Evolutionary conservation across 2,329 filamentous ascomycete species (phyloP).

Genomic region (Penicillium digitatum): DNA sequence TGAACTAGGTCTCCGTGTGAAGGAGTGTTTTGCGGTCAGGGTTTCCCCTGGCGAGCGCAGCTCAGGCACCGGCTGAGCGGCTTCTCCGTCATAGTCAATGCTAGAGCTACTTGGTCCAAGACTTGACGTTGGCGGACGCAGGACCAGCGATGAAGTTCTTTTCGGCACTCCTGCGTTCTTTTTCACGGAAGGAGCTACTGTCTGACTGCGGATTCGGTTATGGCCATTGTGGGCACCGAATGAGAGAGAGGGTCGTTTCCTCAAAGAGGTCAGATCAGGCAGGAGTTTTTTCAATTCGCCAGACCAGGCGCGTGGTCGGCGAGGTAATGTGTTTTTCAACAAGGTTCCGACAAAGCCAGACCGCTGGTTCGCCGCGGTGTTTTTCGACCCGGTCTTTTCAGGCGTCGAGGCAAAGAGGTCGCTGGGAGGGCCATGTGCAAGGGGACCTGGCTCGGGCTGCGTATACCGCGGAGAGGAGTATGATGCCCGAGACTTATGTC

Average conservation of each 20-base stretch:
- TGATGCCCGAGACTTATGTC: slow-evolving; percentile 9
- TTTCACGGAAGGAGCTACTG: slow-evolving; percentile 11
- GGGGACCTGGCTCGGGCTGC: slow-evolving; percentile 6
- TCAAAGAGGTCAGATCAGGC: slow-evolving; percentile 32
- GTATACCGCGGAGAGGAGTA: slow-evolving; percentile 7
- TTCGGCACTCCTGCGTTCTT: background rate
- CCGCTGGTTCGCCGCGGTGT: slow-evolving; percentile 17
- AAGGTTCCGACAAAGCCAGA: slow-evolving; percentile 35
- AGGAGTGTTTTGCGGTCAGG: slow-evolving; percentile 35
- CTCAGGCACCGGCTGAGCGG: slow-evolving; percentile 30
- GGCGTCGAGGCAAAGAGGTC: slow-evolving; percentile 5
- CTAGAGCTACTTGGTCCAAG: slow-evolving; percentile 8
- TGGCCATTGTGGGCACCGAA: slow-evolving; percentile 27
- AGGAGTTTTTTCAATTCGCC: slow-evolving; percentile 39
- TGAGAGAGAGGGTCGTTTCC: slow-evolving; percentile 31
- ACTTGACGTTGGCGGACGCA: slow-evolving; percentile 6
- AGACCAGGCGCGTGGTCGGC: slow-evolving; percentile 36
- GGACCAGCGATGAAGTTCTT: slow-evolving; percentile 20
- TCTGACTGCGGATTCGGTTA: slow-evolving; percentile 30
- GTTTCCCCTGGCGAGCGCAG: slow-evolving; percentile 26
- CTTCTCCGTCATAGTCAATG: slow-evolving; percentile 26
- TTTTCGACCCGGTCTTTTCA: slow-evolving; percentile 11
- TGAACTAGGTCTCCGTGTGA: slow-evolving; percentile 27
- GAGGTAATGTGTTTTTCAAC: slow-evolving; percentile 32
- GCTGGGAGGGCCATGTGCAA: slow-evolving; percentile 15